Evolutionary conservation across 345 rosid species (phyloP), one percentile per base, ranked within the genome.

Genomic region (Hevea brasiliensis): DNA sequence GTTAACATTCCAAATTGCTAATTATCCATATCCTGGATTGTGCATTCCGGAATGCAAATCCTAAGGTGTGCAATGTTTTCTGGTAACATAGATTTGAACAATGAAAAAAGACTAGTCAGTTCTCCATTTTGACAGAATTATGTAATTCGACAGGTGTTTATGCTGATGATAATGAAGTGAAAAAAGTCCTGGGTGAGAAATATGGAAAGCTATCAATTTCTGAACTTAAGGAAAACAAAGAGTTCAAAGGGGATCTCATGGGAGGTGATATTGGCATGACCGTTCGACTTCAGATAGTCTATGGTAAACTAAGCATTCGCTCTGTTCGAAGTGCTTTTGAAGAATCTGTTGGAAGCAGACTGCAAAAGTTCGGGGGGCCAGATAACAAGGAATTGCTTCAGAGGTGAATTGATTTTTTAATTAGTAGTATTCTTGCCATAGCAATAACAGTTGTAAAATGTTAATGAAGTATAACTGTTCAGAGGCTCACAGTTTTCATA

Each of bases 301-400:
- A 90, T 44, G 48, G 89, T 71, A 92, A 66, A 80, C 85, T 92
- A 70, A 89, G 88, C 75, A 90, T 90, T 27, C 81, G 89, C 0
- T 89, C 94, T 11, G 90, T 92, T 0, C 90, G 97, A 29, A 87
- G 78, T 82, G 93, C 98, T 55, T 94, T 89, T 60, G 90, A 89
- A 84, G 94, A 90, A 65, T 87, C 97, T 14, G 91, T 94, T 2
- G 97, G 97, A 76, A 89, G 83, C 84, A 83, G 97, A 61, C 92
- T 94, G 67, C 82, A 77, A 45, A 92, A 84, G 78, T 94, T 94
- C 53, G 85, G 93, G 41, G 89, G 84, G 69, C 60, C 82, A 23
- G 85, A 88, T 44, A 89, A 84, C 76, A 78, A 88, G 69, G 89
- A 87, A 26, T 78, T 94, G 87, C 95, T 92, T 74, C 92, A 87